Base-by-base conservation (phyloP, 1,284 basidiomycete species). In the Dichomitus squalens region DNA sequence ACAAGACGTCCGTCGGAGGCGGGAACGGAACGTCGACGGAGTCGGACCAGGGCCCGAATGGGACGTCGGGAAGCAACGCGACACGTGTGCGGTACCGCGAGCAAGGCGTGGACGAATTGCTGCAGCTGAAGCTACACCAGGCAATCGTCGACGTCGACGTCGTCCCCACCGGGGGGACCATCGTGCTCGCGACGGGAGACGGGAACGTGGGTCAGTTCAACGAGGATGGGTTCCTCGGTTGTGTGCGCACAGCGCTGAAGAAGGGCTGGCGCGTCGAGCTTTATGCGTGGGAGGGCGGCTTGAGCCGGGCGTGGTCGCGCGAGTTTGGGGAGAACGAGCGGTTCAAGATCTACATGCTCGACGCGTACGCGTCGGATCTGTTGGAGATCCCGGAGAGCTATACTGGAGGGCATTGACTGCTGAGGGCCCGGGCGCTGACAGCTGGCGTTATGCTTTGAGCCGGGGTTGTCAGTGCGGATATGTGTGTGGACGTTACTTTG, bases 201-300 rank as follows among this genome's bases (percentile, higher is more conserved):
- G 93, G 92, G 20, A 92, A 92, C 67, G 87, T 88, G 11, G 90
- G 91, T 2, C 88, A 95, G 70, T 95, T 94, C 70, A 94, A 87
- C 70, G 89, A 92, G 59, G 89, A 93, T 66, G 93, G 93, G 3
- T 96, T 95, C 73, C 72, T 93, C 27, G 92, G 93, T 0, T 88
- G 89, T 51, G 91, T 94, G 12, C 78, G 90, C 53, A 86, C 87
- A 11, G 93, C 94, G 9, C 73, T 95, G 66, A 87, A 86, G 72
- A 83, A 87, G 52, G 93, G 93, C 1, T 96, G 93, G 94, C 81
- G 79, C 58, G 92, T 96, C 14, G 94, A 96, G 75, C 70, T 96
- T 66, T 91, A 91, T 69, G 90, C 89, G 6, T 93, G 91, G 91
- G 88, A 90, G 67, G 86, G 85, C 33, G 89, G 90, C 1, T 70